Conservation (phyloP, 345 rosid species). For the Rhizophora mangle region DNA sequence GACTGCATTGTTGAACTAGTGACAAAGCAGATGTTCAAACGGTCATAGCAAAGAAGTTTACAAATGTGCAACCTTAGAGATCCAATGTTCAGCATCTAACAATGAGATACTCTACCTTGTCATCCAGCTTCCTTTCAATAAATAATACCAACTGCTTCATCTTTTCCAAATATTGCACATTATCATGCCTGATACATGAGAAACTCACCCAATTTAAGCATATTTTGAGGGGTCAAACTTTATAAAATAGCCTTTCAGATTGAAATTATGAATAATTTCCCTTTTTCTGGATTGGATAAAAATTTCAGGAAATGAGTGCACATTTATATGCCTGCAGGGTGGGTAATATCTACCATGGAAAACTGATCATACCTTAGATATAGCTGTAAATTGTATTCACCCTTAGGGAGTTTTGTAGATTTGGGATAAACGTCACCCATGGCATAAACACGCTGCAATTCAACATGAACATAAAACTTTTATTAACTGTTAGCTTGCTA, state of each 20-base stretch:
- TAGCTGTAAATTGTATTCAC: conserved; percentile 78
- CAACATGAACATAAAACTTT: conserved; percentile 7
- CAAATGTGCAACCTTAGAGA: background rate
- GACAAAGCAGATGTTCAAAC: background rate
- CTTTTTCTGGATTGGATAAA: background rate
- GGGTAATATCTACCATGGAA: background rate
- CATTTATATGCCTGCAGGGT: background rate
- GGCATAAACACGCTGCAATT: conserved; percentile 69
- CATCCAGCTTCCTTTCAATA: conserved; percentile 72
- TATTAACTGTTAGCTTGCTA: conserved; percentile 8
- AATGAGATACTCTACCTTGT: conserved; percentile 51
- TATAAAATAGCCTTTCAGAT: background rate
- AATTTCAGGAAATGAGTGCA: background rate
- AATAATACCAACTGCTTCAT: conserved; percentile 86
- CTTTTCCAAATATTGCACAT: conserved; percentile 77
- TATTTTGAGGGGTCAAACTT: background rate
- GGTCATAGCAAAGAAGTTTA: conserved; percentile 1
- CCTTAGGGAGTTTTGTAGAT: conserved; percentile 81
- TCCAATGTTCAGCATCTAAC: background rate
- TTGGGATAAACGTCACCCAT: conserved; percentile 86
- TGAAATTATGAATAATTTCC: no score
- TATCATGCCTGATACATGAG: conserved; percentile 79
- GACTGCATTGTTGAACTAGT: no score
- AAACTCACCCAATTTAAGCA: conserved; percentile 19
- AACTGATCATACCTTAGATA: conserved; percentile 59